phyloP scores from a whole-genome alignment of 306 rosid species.

The Nissolia schottii region DNA sequence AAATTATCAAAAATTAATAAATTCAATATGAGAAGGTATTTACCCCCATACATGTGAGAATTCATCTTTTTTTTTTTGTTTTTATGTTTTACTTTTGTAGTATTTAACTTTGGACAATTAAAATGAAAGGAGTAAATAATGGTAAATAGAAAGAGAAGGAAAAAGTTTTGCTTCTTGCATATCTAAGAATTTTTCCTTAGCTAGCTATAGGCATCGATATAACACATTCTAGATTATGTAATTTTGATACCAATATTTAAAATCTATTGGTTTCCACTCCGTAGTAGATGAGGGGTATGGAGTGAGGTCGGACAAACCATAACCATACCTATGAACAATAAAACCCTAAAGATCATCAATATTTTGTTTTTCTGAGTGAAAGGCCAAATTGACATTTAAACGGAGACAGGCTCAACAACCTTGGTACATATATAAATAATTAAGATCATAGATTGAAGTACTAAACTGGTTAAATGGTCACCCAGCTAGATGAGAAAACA shows the following conservation, averaged over 20 bases:
- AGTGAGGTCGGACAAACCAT: neutral
- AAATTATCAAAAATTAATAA: too few relatives aligned
- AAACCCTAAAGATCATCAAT: slow-evolving; percentile 25
- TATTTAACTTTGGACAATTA: too few relatives aligned
- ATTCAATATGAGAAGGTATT: too few relatives aligned
- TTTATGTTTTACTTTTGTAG: too few relatives aligned
- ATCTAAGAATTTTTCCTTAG: too few relatives aligned
- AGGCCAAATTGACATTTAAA: neutral
- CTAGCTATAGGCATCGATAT: too few relatives aligned
- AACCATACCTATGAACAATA: slow-evolving; percentile 2
- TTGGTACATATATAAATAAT: neutral
- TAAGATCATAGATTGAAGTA: neutral
- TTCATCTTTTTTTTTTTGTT: too few relatives aligned
- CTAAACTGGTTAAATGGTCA: neutral
- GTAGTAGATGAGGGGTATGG: neutral
- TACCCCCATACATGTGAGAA: too few relatives aligned
- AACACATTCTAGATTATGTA: neutral
- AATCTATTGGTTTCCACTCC: neutral
- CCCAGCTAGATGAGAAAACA: neutral
- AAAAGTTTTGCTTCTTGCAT: too few relatives aligned
- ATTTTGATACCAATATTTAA: neutral
- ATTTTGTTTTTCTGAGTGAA: neutral
- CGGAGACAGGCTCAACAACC: neutral
- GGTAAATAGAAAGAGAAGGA: too few relatives aligned
- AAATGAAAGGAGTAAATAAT: too few relatives aligned